Base-by-base conservation (phyloP, 2,329 filamentous ascomycete genomes). In the Apiospora rasikravindrae region DNA sequence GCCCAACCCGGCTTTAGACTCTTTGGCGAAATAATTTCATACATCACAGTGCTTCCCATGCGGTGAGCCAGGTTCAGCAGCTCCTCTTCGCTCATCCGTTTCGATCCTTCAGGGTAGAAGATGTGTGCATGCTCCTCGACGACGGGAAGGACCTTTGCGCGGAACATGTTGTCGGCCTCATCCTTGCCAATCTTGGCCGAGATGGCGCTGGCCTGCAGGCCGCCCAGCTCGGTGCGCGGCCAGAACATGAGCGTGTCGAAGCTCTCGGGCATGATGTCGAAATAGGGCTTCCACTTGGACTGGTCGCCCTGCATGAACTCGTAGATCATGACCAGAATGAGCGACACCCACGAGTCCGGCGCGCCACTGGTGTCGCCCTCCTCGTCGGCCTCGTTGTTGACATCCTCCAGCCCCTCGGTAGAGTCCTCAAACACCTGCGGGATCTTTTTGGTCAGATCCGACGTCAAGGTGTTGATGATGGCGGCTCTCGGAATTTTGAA, bases 211-310 rank as follows among this genome's bases (percentile, higher is more conserved):
- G 92, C 93, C 82, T 96, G 92, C 11, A 98, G 88, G 77, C 92
- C 87, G 0, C 85, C 83, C 2, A 98, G 85, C 80, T 98, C 94
- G 0, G 85, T 83, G 0, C 88, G 84, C 1, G 88, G 85, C 95
- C 95, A 98, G 83, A 95, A 98, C 93, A 98, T 98, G 75, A 96
- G 88, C 2, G 94, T 97, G 80, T 96, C 90, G 78, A 98, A 98
- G 1, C 83, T 78, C 6, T 79, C 76, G 0, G 94, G 94, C 6
- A 98, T 86, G 26, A 97, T 86, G 72, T 91, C 87, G 75, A 97
- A 91, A 81, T 98, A 98, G 0, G 91, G 87, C 75, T 90, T 89
- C 95, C 95, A 98, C 11, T 82, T 83, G 0, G 94, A 97, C 0
- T 76, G 83, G 73, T 77, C 84, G 69, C 81, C 90, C 80, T 81